Percentiles rank a stretch among this genome's conserved stretches.
These are phyloP conservation scores for Blastobotrys attinorum DNA, from an alignment of 805 yeast species.

Conservation along the genomic window DNA sequence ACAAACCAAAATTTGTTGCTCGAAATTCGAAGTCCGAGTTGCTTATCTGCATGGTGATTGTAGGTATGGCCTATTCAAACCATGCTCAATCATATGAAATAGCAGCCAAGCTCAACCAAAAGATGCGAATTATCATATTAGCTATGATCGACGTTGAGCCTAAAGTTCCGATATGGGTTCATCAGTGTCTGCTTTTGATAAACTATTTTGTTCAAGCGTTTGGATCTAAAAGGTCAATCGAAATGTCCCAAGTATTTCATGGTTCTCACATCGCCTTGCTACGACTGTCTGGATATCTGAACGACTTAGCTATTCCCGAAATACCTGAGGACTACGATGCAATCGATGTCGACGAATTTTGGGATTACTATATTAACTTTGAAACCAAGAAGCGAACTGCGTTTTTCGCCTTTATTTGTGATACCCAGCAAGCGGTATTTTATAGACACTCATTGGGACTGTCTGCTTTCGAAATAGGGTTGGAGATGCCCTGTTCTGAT, in stretches of 20 bases:
- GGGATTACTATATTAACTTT: slow-evolving; percentile 37
- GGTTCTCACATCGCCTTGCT: slow-evolving; percentile 24
- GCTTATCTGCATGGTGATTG: slow-evolving; percentile 23
- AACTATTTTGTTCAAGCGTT: slow-evolving; percentile 24
- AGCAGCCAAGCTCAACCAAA: slow-evolving; percentile 21
- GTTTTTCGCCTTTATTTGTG: slow-evolving; percentile 36
- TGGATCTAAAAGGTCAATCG: slow-evolving; percentile 25
- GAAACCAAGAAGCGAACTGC: slow-evolving; percentile 37
- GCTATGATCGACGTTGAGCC: slow-evolving; percentile 22
- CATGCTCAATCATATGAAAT: slow-evolving; percentile 20
- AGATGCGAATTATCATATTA: slow-evolving; percentile 25
- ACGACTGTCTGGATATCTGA: slow-evolving; percentile 26
- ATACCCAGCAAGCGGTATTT: slow-evolving; percentile 34
- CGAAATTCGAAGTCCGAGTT: slow-evolving; percentile 18
- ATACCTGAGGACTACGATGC: slow-evolving; percentile 13
- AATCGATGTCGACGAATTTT: slow-evolving; percentile 17
- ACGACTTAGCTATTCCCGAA: slow-evolving; percentile 19
- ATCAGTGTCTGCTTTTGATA: slow-evolving; percentile 24
- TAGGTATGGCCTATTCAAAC: slow-evolving; percentile 26
- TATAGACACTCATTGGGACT: slow-evolving; percentile 29
- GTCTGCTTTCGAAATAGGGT: slow-evolving; percentile 36
- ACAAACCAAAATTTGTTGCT: slow-evolving; percentile 29
- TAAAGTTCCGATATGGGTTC: slow-evolving; percentile 25
- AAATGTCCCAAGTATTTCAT: slow-evolving; percentile 27
- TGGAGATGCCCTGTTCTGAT: slow-evolving; percentile 41